Percentiles rank a stretch among this genome's conserved stretches.
Evolutionary conservation across 192 early-diverging fungal genomes (phyloP).

Genomic region (Chytriomyces hyalinus): DNA sequence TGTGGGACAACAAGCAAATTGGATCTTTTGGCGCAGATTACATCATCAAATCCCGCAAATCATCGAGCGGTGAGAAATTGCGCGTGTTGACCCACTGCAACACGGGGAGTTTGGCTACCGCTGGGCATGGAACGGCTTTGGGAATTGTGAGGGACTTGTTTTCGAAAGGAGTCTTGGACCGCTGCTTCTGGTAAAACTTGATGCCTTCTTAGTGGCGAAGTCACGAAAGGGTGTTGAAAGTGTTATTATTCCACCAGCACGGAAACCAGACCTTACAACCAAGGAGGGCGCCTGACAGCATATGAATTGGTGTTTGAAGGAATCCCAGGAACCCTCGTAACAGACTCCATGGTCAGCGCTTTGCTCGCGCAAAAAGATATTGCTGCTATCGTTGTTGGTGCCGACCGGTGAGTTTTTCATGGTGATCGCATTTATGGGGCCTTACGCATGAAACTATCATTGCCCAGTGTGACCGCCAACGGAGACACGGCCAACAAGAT

Average conservation of each 20-base stretch:
- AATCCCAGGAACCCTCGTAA: slow-evolving; percentile 92
- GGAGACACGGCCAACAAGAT: slow-evolving; percentile 99
- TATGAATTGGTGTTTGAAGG: slow-evolving; percentile 91
- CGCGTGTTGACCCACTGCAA: slow-evolving; percentile 96
- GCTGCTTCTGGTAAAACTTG: not conserved
- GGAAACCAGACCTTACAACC: slow-evolving; percentile 98
- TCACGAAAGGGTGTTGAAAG: not conserved
- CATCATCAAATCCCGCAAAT: slow-evolving; percentile 51
- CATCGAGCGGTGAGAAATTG: slow-evolving; percentile 3
- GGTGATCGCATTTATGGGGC: not conserved
- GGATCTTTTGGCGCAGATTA: slow-evolving; percentile 80
- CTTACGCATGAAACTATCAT: not conserved
- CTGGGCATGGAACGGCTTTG: slow-evolving; percentile 46
- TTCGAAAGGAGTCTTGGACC: not conserved
- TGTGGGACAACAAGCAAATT: slow-evolving; percentile 87
- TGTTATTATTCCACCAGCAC: slow-evolving; percentile 47
- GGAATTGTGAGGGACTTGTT: slow-evolving; percentile 51
- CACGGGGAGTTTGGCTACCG: slow-evolving; percentile 73
- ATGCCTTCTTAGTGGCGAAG: not conserved
- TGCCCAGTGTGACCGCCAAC: slow-evolving; percentile 79
- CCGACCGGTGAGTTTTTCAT: slow-evolving; percentile 69
- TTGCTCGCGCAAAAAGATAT: slow-evolving; percentile 70
- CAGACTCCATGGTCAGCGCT: slow-evolving; percentile 90
- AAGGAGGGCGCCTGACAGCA: slow-evolving; percentile 92
- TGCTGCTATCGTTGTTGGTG: slow-evolving; percentile 91